Base-by-base conservation (phyloP, 2,329 filamentous ascomycete species). In the Colletotrichum coccodes region DNA sequence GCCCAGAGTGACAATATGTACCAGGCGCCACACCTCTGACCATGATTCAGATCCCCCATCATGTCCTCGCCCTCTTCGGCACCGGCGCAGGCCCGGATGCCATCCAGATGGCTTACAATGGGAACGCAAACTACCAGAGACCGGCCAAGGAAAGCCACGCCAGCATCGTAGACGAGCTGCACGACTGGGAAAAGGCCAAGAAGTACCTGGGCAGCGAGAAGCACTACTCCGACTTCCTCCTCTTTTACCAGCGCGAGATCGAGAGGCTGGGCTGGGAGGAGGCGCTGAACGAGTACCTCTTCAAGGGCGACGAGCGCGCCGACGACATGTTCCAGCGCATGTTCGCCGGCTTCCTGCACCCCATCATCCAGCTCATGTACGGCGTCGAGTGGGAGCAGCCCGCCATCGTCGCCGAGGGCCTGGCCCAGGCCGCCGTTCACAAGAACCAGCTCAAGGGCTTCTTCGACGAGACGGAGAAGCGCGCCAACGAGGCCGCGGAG, bases 341-440 rank as follows among this genome's bases (percentile, higher is more conserved):
- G 75, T 94, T 89, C 75, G 87, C 86, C 18, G 91, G 90, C 0
- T 86, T 95, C 71, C 73, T 94, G 2, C 94, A 97, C 75, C 94
- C 94, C 2, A 81, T 96, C 18, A 95, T 97, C 71, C 94, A 97
- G 76, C 86, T 97, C 23, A 92, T 94, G 56, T 97, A 94, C 76
- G 94, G 92, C 5, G 77, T 97, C 40, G 94, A 97, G 76, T 97
- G 94, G 82, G 78, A 86, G 11, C 94, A 97, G 76, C 93, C 93
- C 2, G 92, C 92, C 42, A 90, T 97, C 68, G 85, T 97, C 32
- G 93, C 94, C 6, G 89, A 95, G 80, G 94, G 84, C 1, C 87
- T 97, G 21, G 93, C 94, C 0, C 91, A 97, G 80, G 85, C 92
- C 1, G 89, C 91, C 8, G 88, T 94, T 2, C 93, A 97, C 75